Base-by-base conservation (phyloP, 2,329 filamentous ascomycete species). In the Colletotrichum sojae region DNA sequence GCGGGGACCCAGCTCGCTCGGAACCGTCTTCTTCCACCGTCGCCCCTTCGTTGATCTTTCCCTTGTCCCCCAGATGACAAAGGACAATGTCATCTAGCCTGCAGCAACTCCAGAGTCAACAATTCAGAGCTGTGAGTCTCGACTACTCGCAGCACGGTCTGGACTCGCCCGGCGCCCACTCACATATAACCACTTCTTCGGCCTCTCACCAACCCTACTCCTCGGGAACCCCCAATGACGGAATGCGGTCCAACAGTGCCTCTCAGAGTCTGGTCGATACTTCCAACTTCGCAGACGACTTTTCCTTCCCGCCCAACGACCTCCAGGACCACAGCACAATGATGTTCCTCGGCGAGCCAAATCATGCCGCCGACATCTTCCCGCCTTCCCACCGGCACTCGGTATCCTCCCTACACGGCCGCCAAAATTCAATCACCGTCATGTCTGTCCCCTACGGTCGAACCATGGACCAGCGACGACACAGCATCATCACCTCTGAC, bases 241-340 rank as follows among this genome's bases (percentile, higher is more conserved):
- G 73, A 76, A 64, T 78, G 63, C 78, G 69, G 71, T 81, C 62
- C 78, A 81, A 55, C 63, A 64, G 73, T 76, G 76, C 46, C 79
- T 79, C 74, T 76, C 79, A 65, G 72, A 83, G 71, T 71, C 74
- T 84, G 73, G 83, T 86, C 73, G 83, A 86, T 71, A 73, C 80
- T 40, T 77, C 83, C 16, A 83, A 85, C 57, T 89, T 89, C 73
- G 55, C 67, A 49, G 80, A 81, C 70, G 84, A 87, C 71, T 89
- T 88, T 73, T 78, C 83, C 22, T 89, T 88, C 72, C 75, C 84
- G 3, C 89, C 85, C 73, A 79, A 83, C 72, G 78, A 78, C 53
- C 75, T 85, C 10, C 71, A 80, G 25, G 83, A 83, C 63, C 81
- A 82, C 69, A 76, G 76, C 54, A 77, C 83, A 22, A 83, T 86